These are phyloP conservation scores for Leishmania mexicana DNA, from an alignment of 208 protist species.

Conservation along the genomic window DNA sequence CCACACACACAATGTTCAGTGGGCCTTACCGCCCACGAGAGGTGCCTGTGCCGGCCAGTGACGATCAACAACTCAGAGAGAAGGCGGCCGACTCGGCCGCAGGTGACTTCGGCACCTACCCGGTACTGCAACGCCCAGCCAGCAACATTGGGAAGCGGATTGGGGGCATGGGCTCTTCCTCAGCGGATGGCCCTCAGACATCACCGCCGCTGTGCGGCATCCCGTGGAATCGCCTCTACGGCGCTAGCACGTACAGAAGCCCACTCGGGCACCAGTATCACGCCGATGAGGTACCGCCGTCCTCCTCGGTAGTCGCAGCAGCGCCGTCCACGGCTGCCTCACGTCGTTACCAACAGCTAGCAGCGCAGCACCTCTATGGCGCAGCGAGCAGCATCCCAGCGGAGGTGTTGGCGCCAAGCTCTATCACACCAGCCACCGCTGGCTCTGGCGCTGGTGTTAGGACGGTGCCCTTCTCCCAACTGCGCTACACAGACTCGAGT, in stretches of 20 bases:
- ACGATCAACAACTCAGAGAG: background rate
- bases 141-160: background rate
- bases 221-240: conserved; percentile 21
- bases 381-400: background rate
- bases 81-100: background rate
- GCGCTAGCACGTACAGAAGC: background rate
- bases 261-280: conserved; percentile 14
- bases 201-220: conserved; percentile 13
- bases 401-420: background rate
- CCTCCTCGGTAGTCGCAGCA: background rate
- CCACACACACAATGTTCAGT: conserved; percentile 1
- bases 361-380: conserved; percentile 25
- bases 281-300: conserved; percentile 10
- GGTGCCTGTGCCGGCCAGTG: background rate
- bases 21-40: conserved; percentile 18
- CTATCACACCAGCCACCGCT: too few species aligned
- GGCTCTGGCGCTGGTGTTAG: background rate
- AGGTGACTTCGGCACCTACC: background rate
- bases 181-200: background rate
- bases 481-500: conserved; percentile 1
- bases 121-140: background rate
- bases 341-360: conserved; percentile 14
- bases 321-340: background rate
- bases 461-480: background rate
- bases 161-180: background rate